phyloP scores from a whole-genome alignment of 768 basidiomycete genomes.

The Jaapia argillacea region DNA sequence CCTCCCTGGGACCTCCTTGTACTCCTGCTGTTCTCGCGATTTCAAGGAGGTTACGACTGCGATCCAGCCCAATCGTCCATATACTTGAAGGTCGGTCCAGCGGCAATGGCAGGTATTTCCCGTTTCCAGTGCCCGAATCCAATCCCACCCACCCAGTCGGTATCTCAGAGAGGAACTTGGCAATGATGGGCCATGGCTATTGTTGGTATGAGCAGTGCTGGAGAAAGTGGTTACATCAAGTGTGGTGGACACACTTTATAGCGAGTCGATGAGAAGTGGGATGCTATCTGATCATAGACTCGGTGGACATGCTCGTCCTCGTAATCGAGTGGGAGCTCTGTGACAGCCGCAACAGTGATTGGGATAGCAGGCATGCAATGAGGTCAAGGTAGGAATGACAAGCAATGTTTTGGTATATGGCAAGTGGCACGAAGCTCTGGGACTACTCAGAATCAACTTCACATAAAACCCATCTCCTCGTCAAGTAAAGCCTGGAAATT shows the following conservation, averaged over 20 bases:
- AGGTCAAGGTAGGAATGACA: too few relatives aligned
- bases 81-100: conserved; percentile 45
- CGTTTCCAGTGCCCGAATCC: conserved; percentile 95
- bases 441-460: conserved; percentile 25
- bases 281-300: conserved; percentile 78
- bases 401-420: too few relatives aligned
- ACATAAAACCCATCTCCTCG: conserved; percentile 65
- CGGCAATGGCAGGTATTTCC: conserved; percentile 87
- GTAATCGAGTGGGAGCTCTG: conserved; percentile 44
- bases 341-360: too few relatives aligned
- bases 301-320: conserved; percentile 72
- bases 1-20: conserved; percentile 41
- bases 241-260: conserved; percentile 54
- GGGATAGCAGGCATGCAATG: too few relatives aligned
- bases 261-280: conserved; percentile 81
- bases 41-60: conserved; percentile 67
- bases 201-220: conserved; percentile 1
- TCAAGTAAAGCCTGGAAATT: conserved; percentile 62
- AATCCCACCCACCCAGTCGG: conserved; percentile 78
- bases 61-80: conserved; percentile 79
- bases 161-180: conserved; percentile 59
- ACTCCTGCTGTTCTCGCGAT: conserved; percentile 62
- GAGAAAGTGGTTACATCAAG: background rate
- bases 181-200: conserved; percentile 87
- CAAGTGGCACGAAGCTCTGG: too few relatives aligned